Conservation (phyloP, 139 green algal species). For the Picochlorum sp. region DNA sequence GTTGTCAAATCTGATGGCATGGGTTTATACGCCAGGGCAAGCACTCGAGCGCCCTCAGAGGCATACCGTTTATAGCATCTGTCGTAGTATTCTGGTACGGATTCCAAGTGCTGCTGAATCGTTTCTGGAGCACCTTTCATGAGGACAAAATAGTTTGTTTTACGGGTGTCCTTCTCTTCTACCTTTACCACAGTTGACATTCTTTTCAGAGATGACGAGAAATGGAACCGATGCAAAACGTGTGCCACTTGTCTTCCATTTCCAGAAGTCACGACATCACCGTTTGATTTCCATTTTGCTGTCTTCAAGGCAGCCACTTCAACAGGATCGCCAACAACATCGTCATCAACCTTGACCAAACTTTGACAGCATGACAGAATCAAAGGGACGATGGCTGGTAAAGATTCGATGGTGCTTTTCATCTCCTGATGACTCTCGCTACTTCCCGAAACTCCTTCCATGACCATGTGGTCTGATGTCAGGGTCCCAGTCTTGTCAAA, state of each 20-base stretch:
- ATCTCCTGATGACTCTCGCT: constrained; percentile 1
- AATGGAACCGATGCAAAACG: constrained; percentile 81
- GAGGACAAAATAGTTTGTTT: constrained; percentile 35
- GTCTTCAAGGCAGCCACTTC: constrained; percentile 64
- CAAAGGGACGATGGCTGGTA: constrained; percentile 14
- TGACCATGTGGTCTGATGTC: constrained; percentile 85
- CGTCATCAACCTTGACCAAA: constrained; percentile 59
- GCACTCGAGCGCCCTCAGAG: constrained; percentile 78
- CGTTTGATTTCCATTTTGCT: constrained; percentile 20
- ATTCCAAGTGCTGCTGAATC: constrained; percentile 42
- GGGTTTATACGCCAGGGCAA: constrained; percentile 72
- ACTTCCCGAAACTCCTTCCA: constrained; percentile 60
- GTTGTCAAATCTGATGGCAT: constrained; percentile 38
- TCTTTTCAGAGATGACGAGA: constrained; percentile 82
- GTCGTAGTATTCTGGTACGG: constrained; percentile 66
- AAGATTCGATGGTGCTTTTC: not conserved
- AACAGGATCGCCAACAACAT: constrained; percentile 76
- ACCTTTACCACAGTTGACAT: constrained; percentile 74
- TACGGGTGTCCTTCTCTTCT: constrained; percentile 3
- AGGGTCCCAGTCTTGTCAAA: constrained; percentile 99
- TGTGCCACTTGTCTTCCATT: constrained; percentile 25
- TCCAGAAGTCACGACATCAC: constrained; percentile 8
- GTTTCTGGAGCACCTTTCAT: constrained; percentile 87
- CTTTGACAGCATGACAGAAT: constrained; percentile 85
- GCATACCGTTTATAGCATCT: constrained; percentile 75